Evolutionary conservation across 495 filamentous ascomycete species (phyloP), one percentile per base, ranked within the genome.

Genomic region (Collariella sp.): DNA sequence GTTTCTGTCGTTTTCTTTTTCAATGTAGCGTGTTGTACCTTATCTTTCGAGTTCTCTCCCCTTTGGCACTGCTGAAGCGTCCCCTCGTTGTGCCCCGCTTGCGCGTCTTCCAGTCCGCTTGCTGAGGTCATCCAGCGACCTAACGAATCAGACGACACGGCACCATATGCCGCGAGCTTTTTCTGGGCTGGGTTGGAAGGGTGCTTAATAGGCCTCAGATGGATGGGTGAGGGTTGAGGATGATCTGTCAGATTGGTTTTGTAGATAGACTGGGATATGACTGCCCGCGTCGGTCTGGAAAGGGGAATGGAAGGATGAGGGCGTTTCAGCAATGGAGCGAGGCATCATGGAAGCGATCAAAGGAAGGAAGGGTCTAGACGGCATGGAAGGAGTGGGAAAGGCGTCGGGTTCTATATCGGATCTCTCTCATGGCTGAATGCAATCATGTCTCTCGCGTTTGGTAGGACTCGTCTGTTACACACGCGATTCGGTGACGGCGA

Each of bases 101-200:
- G 51, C 42, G 42, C 18, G 42, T 46, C 33, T 39, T 26, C 11
- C 19, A 7, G 19, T 46, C 16, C 34, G 47, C 46, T 50, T 18
- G 54, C 54, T 56, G 40, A 56, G 33, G 13, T 31, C 35, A 24
- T 45, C 22, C 42, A 53, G 33, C 51, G 46, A 39, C 18, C 23
- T n/a, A n/a, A 22, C 43, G 24, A 23, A 45, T 40, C 33, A 16
- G 35, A 41, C 34, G n/a, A 29, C n/a, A 26, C 35, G 51, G 24
- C 50, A 7, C 23, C 3, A 7, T 6, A 24, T 2, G 36, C n/a
- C 23, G n/a, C n/a, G 13, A 10, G n/a, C n/a, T n/a, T n/a, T n/a
- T n/a, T 41, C 41, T 7, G 48, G 15, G 12, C 15, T 16, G 36
- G 13, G 6, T n/a, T 7, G 11, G 46, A 49, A 38, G 33, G 31